Evolutionary conservation across 768 basidiomycete species (phyloP).

Genomic region (Neoboletus magnificus): DNA sequence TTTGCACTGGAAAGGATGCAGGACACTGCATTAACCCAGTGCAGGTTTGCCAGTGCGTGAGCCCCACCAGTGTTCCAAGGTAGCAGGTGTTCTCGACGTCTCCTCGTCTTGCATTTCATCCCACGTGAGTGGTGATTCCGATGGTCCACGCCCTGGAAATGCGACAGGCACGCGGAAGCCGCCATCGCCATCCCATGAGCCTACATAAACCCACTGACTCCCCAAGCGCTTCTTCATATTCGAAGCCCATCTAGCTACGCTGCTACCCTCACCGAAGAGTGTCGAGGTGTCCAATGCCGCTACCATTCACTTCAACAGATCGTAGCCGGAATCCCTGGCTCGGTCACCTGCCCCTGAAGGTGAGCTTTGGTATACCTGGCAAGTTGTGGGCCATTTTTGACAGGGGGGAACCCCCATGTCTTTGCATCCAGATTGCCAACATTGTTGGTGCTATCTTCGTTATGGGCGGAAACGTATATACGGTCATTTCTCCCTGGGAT

Average conservation of each 20-base stretch:
- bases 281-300: constrained; percentile 19
- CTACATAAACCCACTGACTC: constrained; percentile 25
- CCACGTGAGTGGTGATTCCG: constrained; percentile 19
- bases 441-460: constrained; percentile 53
- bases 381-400: constrained; percentile 1
- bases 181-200: constrained; percentile 11
- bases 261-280: constrained; percentile 2
- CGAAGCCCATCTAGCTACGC: constrained; percentile 5
- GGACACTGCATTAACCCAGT: constrained; percentile 5
- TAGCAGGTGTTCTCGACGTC: neutral
- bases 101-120: constrained; percentile 8
- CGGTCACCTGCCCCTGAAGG: constrained; percentile 55
- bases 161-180: constrained; percentile 25
- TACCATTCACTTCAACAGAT: constrained; percentile 15
- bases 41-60: neutral
- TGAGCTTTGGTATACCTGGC: constrained; percentile 17
- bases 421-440: constrained; percentile 44
- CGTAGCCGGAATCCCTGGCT: constrained; percentile 37
- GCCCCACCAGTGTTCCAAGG: neutral
- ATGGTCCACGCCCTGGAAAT: constrained; percentile 22
- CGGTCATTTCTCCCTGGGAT: constrained; percentile 51
- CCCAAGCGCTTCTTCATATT: constrained; percentile 10
- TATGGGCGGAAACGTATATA: constrained; percentile 60
- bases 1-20: constrained; percentile 7
- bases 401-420: neutral